Conservation (phyloP, 164 flowering plant genomes). For the Macadamia tetraphylla region DNA sequence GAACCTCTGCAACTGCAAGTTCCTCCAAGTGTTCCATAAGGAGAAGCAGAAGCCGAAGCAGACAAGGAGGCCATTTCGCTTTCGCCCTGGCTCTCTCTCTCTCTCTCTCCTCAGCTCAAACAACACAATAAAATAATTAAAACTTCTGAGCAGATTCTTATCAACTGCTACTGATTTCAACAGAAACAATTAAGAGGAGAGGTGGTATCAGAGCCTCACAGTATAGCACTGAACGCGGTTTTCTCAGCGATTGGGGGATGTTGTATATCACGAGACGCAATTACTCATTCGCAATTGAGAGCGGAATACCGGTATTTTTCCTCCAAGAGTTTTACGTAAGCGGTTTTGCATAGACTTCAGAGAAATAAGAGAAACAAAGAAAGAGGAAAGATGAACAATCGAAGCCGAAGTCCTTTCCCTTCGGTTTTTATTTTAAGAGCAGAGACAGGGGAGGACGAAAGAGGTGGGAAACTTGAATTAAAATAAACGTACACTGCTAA, state of each 20-base stretch:
- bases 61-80: neutral
- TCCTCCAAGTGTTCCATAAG: neutral
- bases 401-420: neutral
- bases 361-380: neutral
- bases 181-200: neutral
- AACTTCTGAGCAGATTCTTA: neutral
- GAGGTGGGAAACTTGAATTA: conserved; percentile 16
- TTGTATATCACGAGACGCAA: neutral
- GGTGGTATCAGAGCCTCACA: neutral
- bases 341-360: neutral
- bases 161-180: neutral
- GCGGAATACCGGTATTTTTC: neutral
- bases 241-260: neutral
- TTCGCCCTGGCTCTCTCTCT: neutral
- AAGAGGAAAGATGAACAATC: conserved; percentile 1
- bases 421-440: conserved; percentile 8
- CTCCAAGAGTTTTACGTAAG: neutral
- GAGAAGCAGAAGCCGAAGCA: neutral
- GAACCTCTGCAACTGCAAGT: conserved; percentile 12
- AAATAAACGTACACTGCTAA: conserved; percentile 14
- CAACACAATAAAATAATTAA: neutral
- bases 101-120: neutral
- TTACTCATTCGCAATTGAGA: neutral
- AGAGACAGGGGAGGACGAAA: conserved; percentile 6
- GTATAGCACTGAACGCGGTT: neutral